Evolutionary conservation across 106 monocot genomes (phyloP).

Genomic region (Acanthochlamys bracteata): DNA sequence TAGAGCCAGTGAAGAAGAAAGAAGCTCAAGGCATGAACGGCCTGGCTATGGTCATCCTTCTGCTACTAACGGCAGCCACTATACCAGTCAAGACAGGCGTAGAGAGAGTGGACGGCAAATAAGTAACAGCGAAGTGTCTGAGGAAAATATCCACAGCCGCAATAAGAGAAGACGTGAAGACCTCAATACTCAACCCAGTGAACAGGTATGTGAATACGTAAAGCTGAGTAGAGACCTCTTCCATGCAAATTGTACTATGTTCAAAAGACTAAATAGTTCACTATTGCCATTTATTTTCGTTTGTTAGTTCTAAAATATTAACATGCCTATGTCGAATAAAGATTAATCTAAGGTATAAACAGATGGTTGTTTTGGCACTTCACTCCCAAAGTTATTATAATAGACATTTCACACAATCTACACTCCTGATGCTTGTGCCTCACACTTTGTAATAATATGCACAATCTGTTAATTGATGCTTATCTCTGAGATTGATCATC

Average conservation of each 20-base stretch:
- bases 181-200: constrained; percentile 20
- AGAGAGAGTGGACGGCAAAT: constrained; percentile 42
- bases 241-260: not conserved
- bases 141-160: constrained; percentile 8
- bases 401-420: no score
- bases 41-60: constrained; percentile 18
- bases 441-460: no score
- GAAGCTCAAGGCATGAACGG: constrained; percentile 46
- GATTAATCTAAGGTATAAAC: no score
- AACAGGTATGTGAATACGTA: constrained; percentile 33
- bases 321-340: no score
- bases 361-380: no score
- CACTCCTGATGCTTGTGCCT: no score
- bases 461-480: no score
- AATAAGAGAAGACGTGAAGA: constrained; percentile 58
- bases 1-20: constrained; percentile 23
- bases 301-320: no score
- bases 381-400: no score
- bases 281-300: no score
- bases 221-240: not conserved
- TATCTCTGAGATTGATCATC: no score
- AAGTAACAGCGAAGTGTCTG: constrained; percentile 28
- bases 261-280: no score
- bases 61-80: constrained; percentile 22
- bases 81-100: constrained; percentile 31